A percentile compares a stretch with the other conserved stretches of the same genome.
Conservation (phyloP, 2,329 filamentous ascomycete species). For the Orbilia quercus region DNA sequence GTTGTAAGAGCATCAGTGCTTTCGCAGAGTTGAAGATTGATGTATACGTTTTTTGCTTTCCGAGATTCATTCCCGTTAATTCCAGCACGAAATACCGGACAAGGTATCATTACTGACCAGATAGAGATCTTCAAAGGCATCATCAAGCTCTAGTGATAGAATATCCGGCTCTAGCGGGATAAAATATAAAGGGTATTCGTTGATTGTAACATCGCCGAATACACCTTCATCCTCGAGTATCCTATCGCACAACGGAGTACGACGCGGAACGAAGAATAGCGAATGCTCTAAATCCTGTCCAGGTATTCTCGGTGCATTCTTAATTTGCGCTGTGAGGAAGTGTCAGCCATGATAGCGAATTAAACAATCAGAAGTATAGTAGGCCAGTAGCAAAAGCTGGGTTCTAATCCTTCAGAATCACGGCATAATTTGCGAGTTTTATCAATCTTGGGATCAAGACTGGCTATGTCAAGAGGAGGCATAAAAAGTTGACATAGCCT, state of each 20-base stretch:
- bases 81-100: no score
- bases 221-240: conserved; percentile 93
- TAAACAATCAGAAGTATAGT: conserved; percentile 51
- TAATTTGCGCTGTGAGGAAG: conserved; percentile 60
- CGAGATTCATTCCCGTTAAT: background rate
- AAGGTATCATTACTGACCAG: conserved; percentile 67
- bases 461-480: conserved; percentile 69
- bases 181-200: conserved; percentile 88
- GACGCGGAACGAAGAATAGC: conserved; percentile 93
- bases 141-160: conserved; percentile 87
- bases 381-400: conserved; percentile 38
- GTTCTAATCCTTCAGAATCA: conserved; percentile 47
- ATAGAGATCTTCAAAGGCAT: conserved; percentile 87
- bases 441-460: conserved; percentile 68
- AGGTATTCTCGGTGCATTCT: conserved; percentile 62
- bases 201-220: conserved; percentile 88
- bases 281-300: conserved; percentile 86
- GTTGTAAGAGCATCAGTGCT: conserved; percentile 93
- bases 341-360: conserved; percentile 67
- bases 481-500: conserved; percentile 69
- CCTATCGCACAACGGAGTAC: conserved; percentile 89
- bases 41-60: conserved; percentile 81
- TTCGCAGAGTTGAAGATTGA: conserved; percentile 88
- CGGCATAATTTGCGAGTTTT: conserved; percentile 46
- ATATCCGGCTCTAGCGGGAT: conserved; percentile 92